Conservation (phyloP, 352 stramenopile genomes). For the Phytophthora rubi region DNA sequence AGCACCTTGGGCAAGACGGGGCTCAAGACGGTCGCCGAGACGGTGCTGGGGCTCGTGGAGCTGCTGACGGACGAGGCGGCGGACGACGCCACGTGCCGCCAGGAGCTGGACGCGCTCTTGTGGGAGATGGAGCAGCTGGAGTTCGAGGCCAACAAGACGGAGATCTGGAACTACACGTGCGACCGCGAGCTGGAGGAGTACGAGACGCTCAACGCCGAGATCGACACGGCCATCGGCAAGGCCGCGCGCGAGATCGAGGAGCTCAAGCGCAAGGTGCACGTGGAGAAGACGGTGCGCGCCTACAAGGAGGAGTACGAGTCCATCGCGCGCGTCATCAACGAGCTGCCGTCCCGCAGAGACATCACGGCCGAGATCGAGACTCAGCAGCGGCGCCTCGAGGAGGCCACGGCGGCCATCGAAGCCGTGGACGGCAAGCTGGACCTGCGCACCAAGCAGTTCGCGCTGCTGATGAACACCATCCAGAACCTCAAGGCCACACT, state of each 20-base stretch:
- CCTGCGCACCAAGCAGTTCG: conserved; percentile 80
- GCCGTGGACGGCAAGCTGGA: conserved; percentile 69
- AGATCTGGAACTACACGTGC: conserved; percentile 84
- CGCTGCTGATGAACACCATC: conserved; percentile 83
- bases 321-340: conserved; percentile 83
- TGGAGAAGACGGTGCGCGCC: conserved; percentile 74
- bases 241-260: conserved; percentile 77
- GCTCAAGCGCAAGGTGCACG: conserved; percentile 77
- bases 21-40: conserved; percentile 83
- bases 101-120: conserved; percentile 76
- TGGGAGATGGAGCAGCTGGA: conserved; percentile 89
- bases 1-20: conserved; percentile 81
- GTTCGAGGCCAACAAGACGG: conserved; percentile 84
- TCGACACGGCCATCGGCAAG: conserved; percentile 75
- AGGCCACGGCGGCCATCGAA: conserved; percentile 62
- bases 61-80: conserved; percentile 66
- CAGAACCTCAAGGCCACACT: conserved; percentile 85
- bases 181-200: conserved; percentile 86
- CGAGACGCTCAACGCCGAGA: conserved; percentile 76
- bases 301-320: conserved; percentile 93
- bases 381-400: conserved; percentile 63
- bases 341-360: conserved; percentile 70
- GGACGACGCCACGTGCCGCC: conserved; percentile 62
- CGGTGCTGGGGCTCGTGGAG: conserved; percentile 70
- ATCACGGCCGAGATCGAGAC: conserved; percentile 64